These are phyloP conservation scores for Waltiozyma sp. DNA, from an alignment of 1,139 yeast genomes.

Conservation along the genomic window DNA sequence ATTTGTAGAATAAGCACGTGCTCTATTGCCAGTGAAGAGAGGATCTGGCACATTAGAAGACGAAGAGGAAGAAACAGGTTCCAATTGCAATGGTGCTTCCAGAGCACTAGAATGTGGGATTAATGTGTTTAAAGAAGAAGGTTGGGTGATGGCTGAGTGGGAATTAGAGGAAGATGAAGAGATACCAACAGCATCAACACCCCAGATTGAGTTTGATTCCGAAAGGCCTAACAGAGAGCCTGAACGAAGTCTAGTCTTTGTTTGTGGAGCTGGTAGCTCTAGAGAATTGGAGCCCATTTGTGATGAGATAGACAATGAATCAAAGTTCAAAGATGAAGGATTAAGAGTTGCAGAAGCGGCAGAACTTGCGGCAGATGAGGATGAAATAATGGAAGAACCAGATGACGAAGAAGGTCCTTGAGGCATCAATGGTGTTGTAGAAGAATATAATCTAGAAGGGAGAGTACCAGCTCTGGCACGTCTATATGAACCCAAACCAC, in stretches of 20 bases:
- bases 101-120: slow-evolving; percentile 3
- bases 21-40: slow-evolving; percentile 9
- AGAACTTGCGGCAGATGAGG: background rate
- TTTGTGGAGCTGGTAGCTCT: slow-evolving; percentile 8
- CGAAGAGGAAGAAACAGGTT: slow-evolving; percentile 1
- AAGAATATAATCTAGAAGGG: slow-evolving; percentile 32
- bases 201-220: slow-evolving; percentile 21
- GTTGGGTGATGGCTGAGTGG: background rate
- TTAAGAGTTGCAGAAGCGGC: slow-evolving; percentile 7
- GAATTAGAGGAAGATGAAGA: background rate
- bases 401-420: slow-evolving; percentile 18
- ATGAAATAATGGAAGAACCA: slow-evolving; percentile 13
- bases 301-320: slow-evolving; percentile 12
- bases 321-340: slow-evolving; percentile 15
- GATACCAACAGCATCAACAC: slow-evolving; percentile 4
- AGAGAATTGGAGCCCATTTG: slow-evolving; percentile 2
- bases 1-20: slow-evolving; percentile 37
- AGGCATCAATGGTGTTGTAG: background rate
- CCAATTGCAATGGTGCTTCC: slow-evolving; percentile 3
- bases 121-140: slow-evolving; percentile 3
- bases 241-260: slow-evolving; percentile 18
- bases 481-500: slow-evolving; percentile 24
- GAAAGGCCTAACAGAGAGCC: slow-evolving; percentile 21
- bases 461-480: slow-evolving; percentile 49
- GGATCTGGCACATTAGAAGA: slow-evolving; percentile 2